These are phyloP conservation scores for Fragaria ananassa DNA, from an alignment of 306 rosid genomes.

Conservation along the genomic window DNA sequence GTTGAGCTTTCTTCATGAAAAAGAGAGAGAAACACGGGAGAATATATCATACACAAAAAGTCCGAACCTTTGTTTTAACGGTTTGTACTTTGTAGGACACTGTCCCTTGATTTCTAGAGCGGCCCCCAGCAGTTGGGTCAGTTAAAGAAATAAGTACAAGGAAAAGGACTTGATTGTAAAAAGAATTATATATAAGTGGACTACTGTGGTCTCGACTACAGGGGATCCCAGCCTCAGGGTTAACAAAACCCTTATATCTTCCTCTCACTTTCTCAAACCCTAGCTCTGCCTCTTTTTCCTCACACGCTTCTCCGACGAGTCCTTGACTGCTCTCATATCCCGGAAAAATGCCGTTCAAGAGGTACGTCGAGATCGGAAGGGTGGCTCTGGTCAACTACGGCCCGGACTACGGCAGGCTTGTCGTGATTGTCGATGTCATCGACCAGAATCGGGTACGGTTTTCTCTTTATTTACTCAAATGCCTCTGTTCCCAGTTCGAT, in stretches of 20 bases:
- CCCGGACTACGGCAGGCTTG: constrained; percentile 40
- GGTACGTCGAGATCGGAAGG: constrained; percentile 48
- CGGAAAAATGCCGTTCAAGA: constrained; percentile 40
- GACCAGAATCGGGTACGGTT: constrained; percentile 43
- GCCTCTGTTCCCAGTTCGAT: not conserved
- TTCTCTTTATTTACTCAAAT: not conserved
- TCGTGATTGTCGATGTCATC: constrained; percentile 45
- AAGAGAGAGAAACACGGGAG: constrained; percentile 14
- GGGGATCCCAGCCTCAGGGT: not conserved
- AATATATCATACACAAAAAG: not conserved
- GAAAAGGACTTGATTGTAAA: not conserved
- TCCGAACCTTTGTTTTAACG: not conserved
- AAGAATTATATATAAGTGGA: not conserved
- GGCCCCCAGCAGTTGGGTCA: not conserved
- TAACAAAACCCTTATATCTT: not conserved
- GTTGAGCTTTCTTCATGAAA: constrained; percentile 8
- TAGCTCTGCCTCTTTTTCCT: not conserved
- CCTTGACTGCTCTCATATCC: constrained; percentile 12
- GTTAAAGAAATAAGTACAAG: not conserved
- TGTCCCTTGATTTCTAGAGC: not conserved
- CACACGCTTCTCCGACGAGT: not conserved
- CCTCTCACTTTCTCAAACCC: constrained; percentile 14
- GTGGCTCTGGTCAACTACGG: constrained; percentile 52
- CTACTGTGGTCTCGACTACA: not conserved
- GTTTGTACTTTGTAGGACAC: not conserved